Percentiles rank a stretch among this genome's conserved stretches.
These are phyloP conservation scores for Phaeosphaeria sp. DNA, from an alignment of 2,329 filamentous ascomycete species.

Conservation along the genomic window DNA sequence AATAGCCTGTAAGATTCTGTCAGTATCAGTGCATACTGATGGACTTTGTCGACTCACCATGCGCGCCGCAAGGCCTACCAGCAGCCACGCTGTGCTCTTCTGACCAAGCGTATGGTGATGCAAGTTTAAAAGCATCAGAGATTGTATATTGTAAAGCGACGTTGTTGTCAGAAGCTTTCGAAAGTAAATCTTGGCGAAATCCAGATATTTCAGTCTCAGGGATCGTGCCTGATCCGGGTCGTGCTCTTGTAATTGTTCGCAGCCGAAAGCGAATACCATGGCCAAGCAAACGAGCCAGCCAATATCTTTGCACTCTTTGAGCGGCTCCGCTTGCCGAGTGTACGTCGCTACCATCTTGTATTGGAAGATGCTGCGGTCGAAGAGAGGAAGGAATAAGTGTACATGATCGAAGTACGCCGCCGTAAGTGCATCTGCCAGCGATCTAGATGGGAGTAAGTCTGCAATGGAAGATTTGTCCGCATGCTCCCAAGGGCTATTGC, in stretches of 20 bases:
- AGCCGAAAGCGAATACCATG: conserved; percentile 52
- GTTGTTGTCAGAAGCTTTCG: conserved; percentile 48
- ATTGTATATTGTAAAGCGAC: conserved; percentile 52
- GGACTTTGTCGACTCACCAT: conserved; percentile 33
- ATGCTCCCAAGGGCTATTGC: conserved; percentile 19
- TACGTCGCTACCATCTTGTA: conserved; percentile 49
- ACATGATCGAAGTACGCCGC: conserved; percentile 51
- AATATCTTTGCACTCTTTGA: conserved; percentile 44
- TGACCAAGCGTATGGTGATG: conserved; percentile 54
- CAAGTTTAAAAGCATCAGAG: conserved; percentile 51
- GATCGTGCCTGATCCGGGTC: conserved; percentile 26
- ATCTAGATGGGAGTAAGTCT: conserved; percentile 43
- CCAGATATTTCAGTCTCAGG: conserved; percentile 32
- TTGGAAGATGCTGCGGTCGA: conserved; percentile 52
- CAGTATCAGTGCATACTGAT: background rate
- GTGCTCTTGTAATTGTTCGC: conserved; percentile 47
- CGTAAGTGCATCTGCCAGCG: conserved; percentile 48
- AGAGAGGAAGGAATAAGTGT: conserved; percentile 48
- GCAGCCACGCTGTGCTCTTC: conserved; percentile 51
- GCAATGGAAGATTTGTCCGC: conserved; percentile 17
- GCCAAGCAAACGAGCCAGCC: conserved; percentile 53
- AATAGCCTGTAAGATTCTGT: conserved; percentile 39
- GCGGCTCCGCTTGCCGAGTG: conserved; percentile 25
- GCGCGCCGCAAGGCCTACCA: conserved; percentile 51
- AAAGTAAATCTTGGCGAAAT: conserved; percentile 42